Evolutionary conservation across 2,329 filamentous ascomycete species (phyloP).

Genomic region (Colletotrichum tabaci): DNA sequence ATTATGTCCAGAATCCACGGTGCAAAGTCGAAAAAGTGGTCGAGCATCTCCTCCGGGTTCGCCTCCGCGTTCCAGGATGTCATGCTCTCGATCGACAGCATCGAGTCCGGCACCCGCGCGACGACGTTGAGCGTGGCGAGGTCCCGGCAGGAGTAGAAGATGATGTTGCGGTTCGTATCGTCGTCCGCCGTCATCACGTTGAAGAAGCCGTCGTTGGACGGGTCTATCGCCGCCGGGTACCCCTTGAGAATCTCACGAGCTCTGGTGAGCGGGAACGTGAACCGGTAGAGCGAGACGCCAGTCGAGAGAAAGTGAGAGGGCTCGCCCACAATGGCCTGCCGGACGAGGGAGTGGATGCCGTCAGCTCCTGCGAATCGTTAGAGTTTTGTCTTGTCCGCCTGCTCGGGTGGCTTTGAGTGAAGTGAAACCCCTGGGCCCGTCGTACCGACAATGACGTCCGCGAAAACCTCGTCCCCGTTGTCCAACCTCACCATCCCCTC

Average conservation of each 20-base stretch:
- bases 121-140: constrained; percentile 28
- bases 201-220: constrained; percentile 8
- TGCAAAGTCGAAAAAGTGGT: constrained; percentile 31
- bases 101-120: constrained; percentile 22
- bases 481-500: constrained; percentile 16
- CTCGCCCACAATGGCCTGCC: constrained; percentile 13
- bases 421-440: too few relatives aligned
- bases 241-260: constrained; percentile 18
- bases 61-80: constrained; percentile 33
- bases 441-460: constrained; percentile 35
- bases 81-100: constrained; percentile 17
- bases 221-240: constrained; percentile 26
- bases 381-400: neutral
- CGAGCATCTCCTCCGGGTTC: constrained; percentile 12
- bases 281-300: constrained; percentile 34
- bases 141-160: constrained; percentile 36
- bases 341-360: constrained; percentile 34
- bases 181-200: constrained; percentile 33
- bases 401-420: too few relatives aligned
- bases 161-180: constrained; percentile 27
- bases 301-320: constrained; percentile 6
- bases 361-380: constrained; percentile 24
- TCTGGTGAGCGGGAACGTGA: constrained; percentile 23
- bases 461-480: constrained; percentile 9
- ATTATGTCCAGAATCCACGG: constrained; percentile 34